phyloP scores from a whole-genome alignment of 768 basidiomycete genomes.

The Cubamyces lactineus region DNA sequence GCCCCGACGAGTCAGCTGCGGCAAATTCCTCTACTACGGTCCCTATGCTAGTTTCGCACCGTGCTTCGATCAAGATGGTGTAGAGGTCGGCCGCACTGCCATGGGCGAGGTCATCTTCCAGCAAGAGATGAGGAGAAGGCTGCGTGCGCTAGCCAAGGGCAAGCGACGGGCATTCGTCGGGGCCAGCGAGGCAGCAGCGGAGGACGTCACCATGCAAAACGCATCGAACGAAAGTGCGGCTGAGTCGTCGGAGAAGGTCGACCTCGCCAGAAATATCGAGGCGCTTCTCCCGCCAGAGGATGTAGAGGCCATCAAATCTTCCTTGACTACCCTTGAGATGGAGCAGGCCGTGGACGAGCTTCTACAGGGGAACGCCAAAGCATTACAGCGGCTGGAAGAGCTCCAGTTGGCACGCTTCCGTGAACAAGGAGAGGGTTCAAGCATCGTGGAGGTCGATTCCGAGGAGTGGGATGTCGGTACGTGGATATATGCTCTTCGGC shows the following conservation, averaged over 20 bases:
- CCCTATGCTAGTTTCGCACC: conserved; percentile 78
- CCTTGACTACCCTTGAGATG: conserved; percentile 62
- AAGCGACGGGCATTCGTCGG: conserved; percentile 31
- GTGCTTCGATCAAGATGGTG: conserved; percentile 73
- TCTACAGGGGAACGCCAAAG: conserved; percentile 64
- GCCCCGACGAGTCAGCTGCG: conserved; percentile 61
- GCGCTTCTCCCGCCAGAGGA: conserved; percentile 61
- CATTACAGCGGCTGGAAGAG: conserved; percentile 64
- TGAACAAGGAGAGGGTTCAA: conserved; percentile 46
- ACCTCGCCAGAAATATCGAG: conserved; percentile 49
- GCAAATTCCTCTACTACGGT: conserved; percentile 80
- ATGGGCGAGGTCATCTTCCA: conserved; percentile 63
- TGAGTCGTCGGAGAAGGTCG: conserved; percentile 27
- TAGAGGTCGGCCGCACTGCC: conserved; percentile 62
- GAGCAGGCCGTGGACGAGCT: conserved; percentile 73
- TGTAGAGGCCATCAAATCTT: conserved; percentile 57
- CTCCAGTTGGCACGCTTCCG: conserved; percentile 63
- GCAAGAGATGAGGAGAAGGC: conserved; percentile 46
- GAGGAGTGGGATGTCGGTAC: conserved; percentile 86
- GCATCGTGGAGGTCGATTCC: conserved; percentile 60
- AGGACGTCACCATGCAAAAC: conserved; percentile 26
- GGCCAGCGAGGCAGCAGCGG: not conserved
- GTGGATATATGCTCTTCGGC: conserved; percentile 30
- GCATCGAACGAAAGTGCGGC: conserved; percentile 14
- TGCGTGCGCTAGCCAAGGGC: conserved; percentile 32